These are phyloP conservation scores for Taphrina deformans DNA, from an alignment of 1,139 yeast species.

Conservation along the genomic window DNA sequence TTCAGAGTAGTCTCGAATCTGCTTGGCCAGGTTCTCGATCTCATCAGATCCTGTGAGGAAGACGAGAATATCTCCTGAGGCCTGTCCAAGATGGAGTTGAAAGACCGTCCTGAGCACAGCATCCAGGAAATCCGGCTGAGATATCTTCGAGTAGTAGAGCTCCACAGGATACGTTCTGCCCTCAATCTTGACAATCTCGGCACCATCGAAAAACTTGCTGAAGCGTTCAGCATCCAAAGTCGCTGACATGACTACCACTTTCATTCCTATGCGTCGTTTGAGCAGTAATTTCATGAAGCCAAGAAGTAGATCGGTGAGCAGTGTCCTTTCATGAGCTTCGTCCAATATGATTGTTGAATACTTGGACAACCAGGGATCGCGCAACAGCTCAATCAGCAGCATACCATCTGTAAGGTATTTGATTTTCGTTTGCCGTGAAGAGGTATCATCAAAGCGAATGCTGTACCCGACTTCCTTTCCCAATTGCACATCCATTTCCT, in stretches of 20 bases:
- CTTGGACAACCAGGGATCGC: constrained; percentile 61
- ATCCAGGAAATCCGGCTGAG: constrained; percentile 81
- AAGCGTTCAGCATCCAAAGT: constrained; percentile 91
- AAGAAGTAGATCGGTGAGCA: constrained; percentile 81
- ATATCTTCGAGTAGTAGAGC: constrained; percentile 59
- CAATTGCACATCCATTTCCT: constrained; percentile 67
- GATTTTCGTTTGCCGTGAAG: constrained; percentile 58
- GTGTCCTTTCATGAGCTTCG: constrained; percentile 97
- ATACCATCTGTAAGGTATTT: constrained; percentile 96
- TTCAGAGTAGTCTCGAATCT: constrained; percentile 62
- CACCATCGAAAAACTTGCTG: constrained; percentile 69
- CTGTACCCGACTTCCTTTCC: constrained; percentile 90
- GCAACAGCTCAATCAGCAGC: constrained; percentile 86
- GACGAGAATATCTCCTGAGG: constrained; percentile 80
- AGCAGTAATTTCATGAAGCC: constrained; percentile 79
- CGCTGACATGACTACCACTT: constrained; percentile 84
- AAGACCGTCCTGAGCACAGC: constrained; percentile 70
- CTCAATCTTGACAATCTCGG: constrained; percentile 80
- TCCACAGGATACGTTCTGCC: constrained; percentile 89
- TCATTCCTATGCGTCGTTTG: constrained; percentile 48
- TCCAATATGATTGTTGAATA: constrained; percentile 83
- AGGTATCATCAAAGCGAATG: constrained; percentile 74
- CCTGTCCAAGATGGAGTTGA: constrained; percentile 75
- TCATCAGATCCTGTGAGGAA: constrained; percentile 97
- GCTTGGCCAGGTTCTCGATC: constrained; percentile 77